Conservation (phyloP, 2,329 filamentous ascomycete genomes). For the Ambrosiella beaveri region DNA sequence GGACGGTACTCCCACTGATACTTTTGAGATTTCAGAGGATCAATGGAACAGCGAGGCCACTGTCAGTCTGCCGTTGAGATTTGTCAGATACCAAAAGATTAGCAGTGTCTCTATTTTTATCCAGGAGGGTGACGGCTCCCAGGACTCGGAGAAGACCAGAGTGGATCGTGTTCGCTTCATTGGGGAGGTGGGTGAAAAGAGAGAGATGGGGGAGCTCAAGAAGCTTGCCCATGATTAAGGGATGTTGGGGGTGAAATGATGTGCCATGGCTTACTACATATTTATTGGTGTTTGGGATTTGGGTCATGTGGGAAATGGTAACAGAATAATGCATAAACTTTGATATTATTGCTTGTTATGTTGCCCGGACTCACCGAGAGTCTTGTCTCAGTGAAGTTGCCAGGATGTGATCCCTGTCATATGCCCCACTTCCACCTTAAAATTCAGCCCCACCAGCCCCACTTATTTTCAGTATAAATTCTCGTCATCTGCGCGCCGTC, state of each 20-base stretch:
- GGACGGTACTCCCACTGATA: constrained; percentile 64
- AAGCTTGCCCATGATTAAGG: constrained; percentile 62
- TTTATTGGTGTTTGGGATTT: too few species aligned
- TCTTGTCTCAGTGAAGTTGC: too few species aligned
- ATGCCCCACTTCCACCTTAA: too few species aligned
- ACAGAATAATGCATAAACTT: too few species aligned
- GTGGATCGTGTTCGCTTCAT: constrained; percentile 65
- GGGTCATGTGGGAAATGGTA: too few species aligned
- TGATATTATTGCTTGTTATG: too few species aligned
- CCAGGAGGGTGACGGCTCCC: constrained; percentile 53
- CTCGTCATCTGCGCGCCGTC: not conserved
- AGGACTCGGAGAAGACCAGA: constrained; percentile 65
- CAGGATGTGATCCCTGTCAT: too few species aligned
- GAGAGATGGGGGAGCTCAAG: constrained; percentile 85
- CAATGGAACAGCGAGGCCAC: constrained; percentile 76
- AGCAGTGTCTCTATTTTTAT: constrained; percentile 77
- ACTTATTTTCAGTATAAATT: constrained; percentile 5
- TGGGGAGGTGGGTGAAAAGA: constrained; percentile 80
- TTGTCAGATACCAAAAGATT: constrained; percentile 96
- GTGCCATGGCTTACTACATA: too few species aligned
- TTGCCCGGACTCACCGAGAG: too few species aligned
- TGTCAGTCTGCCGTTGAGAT: constrained; percentile 56
- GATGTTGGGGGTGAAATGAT: too few species aligned
- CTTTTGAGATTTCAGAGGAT: constrained; percentile 50
- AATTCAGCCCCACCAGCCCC: not conserved